These are phyloP conservation scores for Phialemonium atrogriseum DNA, from an alignment of 2,329 filamentous ascomycete genomes.

Conservation along the genomic window DNA sequence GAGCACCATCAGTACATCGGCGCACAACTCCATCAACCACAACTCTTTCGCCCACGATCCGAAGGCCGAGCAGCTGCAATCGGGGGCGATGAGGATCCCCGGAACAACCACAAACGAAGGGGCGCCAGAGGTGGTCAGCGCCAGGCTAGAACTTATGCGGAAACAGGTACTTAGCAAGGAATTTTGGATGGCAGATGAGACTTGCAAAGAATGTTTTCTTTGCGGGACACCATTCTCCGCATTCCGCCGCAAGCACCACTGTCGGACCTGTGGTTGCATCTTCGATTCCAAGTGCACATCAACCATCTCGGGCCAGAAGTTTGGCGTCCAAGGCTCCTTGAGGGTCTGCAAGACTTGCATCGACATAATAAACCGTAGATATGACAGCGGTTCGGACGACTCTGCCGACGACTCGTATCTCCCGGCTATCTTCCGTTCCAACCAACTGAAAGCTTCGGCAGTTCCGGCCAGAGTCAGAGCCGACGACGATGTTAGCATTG, in stretches of 20 bases:
- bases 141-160: conserved; percentile 62
- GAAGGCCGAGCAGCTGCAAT: conserved; percentile 33
- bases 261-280: conserved; percentile 92
- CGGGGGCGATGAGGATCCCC: conserved; percentile 42
- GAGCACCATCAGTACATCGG: conserved; percentile 49
- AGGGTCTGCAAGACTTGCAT: conserved; percentile 92
- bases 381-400: conserved; percentile 81
- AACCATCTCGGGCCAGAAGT: conserved; percentile 78
- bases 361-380: conserved; percentile 79
- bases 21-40: conserved; percentile 49
- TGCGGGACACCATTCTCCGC: conserved; percentile 88
- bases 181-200: conserved; percentile 99
- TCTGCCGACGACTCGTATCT: conserved; percentile 70
- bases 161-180: conserved; percentile 88
- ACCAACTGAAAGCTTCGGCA: conserved; percentile 35
- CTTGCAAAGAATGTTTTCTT: conserved; percentile 92
- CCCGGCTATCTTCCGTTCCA: conserved; percentile 52
- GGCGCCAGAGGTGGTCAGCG: conserved; percentile 49
- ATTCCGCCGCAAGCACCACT: conserved; percentile 94
- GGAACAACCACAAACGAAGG: conserved; percentile 49
- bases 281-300: conserved; percentile 96
- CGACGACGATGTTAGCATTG: conserved; percentile 31
- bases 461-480: conserved; percentile 25
- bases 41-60: conserved; percentile 44
- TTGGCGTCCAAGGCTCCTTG: conserved; percentile 76